Evolutionary conservation across 352 stramenopile species (phyloP).

Genomic region (Globisporangium carolinianum): DNA sequence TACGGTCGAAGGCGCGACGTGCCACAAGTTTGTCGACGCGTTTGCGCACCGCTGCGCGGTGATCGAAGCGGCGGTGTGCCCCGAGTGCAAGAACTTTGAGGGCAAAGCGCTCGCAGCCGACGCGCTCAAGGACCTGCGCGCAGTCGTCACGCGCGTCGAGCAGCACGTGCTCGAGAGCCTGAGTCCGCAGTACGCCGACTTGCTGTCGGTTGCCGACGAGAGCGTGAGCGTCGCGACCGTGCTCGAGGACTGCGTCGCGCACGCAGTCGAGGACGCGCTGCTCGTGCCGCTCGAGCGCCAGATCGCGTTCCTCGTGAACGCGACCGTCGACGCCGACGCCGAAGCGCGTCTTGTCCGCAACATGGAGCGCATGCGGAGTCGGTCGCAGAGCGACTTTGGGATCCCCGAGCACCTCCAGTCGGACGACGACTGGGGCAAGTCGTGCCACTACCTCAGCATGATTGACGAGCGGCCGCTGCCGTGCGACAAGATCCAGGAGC

Average conservation of each 20-base stretch:
- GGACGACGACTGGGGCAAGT: constrained; percentile 71
- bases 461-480: constrained; percentile 72
- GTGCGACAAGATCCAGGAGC: constrained; percentile 75
- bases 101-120: constrained; percentile 40
- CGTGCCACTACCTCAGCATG: constrained; percentile 77
- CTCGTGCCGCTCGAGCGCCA: constrained; percentile 67
- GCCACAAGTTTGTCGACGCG: constrained; percentile 64
- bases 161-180: constrained; percentile 69
- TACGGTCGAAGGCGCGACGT: constrained; percentile 64
- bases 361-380: constrained; percentile 56
- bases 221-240: constrained; percentile 44
- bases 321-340: constrained; percentile 48
- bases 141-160: constrained; percentile 66
- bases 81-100: constrained; percentile 46
- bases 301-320: constrained; percentile 61
- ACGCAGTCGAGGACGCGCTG: constrained; percentile 74
- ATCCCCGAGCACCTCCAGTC: constrained; percentile 74
- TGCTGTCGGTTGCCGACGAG: constrained; percentile 48
- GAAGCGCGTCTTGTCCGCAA: constrained; percentile 49
- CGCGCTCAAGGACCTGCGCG: constrained; percentile 58
- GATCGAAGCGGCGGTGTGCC: constrained; percentile 54
- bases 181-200: constrained; percentile 57
- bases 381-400: constrained; percentile 63
- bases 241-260: constrained; percentile 64
- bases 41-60: constrained; percentile 68